phyloP scores from a whole-genome alignment of 2,329 filamentous ascomycete species.

The Ophiostoma novo-ulmi region DNA sequence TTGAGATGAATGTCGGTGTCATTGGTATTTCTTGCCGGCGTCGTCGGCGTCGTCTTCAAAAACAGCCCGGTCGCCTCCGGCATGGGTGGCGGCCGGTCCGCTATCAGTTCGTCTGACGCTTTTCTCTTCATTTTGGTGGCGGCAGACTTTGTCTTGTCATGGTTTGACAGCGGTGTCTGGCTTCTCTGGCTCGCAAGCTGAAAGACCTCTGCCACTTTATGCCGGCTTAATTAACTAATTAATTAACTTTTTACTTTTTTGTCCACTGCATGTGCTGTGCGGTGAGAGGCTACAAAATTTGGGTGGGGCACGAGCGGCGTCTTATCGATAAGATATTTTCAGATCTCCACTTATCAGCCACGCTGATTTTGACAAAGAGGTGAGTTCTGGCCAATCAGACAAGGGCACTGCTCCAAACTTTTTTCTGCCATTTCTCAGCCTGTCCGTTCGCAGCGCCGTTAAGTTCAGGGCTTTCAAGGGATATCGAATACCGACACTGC shows the following conservation, averaged over 20 bases:
- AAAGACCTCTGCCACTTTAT: background rate
- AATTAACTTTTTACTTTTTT: background rate
- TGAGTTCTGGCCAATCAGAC: constrained; percentile 17
- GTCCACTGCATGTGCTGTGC: constrained; percentile 12
- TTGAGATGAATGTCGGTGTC: background rate
- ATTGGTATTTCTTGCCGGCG: background rate
- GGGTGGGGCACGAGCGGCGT: constrained; percentile 6
- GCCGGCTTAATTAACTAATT: constrained; percentile 8
- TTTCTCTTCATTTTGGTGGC: constrained; percentile 26
- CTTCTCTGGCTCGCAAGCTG: background rate
- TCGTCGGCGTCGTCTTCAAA: background rate
- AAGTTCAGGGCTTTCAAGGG: background rate
- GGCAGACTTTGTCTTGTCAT: background rate
- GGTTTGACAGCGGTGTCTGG: background rate
- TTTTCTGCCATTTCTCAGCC: constrained; percentile 20
- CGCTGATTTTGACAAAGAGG: background rate
- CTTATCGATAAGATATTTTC: constrained; percentile 27
- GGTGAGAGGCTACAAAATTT: constrained; percentile 4
- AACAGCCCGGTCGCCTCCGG: background rate
- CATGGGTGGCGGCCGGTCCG: constrained; percentile 4
- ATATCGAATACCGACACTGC: background rate
- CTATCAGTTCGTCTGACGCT: constrained; percentile 22
- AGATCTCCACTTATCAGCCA: constrained; percentile 13
- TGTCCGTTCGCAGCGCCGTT: background rate
- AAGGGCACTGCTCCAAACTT: constrained; percentile 20